Evolutionary conservation across 192 early-diverging fungal genomes (phyloP), one percentile per base, ranked within the genome.

Genomic region (Coemansia interrupta): DNA sequence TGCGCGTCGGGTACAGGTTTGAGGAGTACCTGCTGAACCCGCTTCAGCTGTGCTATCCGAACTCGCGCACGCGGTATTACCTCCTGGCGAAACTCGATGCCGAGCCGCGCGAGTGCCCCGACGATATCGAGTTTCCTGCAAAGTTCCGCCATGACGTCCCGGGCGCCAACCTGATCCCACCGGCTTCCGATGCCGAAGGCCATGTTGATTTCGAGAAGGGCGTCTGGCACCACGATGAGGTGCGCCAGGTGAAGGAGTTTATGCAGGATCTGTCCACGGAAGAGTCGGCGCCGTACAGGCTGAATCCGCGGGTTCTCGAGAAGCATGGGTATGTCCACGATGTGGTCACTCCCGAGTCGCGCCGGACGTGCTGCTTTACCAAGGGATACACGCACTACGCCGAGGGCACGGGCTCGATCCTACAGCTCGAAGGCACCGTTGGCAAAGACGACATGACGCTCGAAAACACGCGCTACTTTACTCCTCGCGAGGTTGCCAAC

Each of bases 61-160:
- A 92, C 57, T 90, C 89, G 18, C 80, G 89, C 28, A 83, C 87
- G 53, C 72, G 90, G 56, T 91, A 92, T 56, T 92, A 89, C 56
- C 71, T 89, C 32, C 60, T 92, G 57, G 78, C 72, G 7, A 71
- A 64, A 29, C 65, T 49, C 23, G 60, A 55, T 15, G 53, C 32
- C 2, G 44, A 20, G 49, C 65, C 70, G 18, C 36, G 30, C 9
- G 66, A 58, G 30, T 65, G 70, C 61, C 28, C 47, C 0, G 60
- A 63, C 13, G 23, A 29, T 32, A 56, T 55, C 8, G 60, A 39
- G 45, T 66, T 67, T 58, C 63, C 86, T 44, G 60, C 76, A 1
- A 12, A 39, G 12, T 79, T 79, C 46, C 51, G 54, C 19, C 58
- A 73, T 50, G 26, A 24, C 14, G 71, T 79, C 5, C 41, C 76